Evolutionary conservation across 441 rosid species (phyloP).

Genomic region (Codiaeum variegatum): DNA sequence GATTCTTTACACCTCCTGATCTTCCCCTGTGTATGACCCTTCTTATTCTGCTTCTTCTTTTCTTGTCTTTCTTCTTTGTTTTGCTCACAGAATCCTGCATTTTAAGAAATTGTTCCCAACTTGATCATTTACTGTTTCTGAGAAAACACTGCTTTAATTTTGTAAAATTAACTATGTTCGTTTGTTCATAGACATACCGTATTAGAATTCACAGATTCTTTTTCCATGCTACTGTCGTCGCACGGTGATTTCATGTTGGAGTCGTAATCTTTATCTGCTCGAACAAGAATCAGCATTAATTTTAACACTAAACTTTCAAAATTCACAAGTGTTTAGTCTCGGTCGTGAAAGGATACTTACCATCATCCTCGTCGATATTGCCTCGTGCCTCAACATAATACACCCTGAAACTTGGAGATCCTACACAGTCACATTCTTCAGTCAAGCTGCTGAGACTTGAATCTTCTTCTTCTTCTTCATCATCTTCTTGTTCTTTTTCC

Average conservation of each 20-base stretch:
- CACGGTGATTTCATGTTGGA: neutral
- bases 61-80: constrained; percentile 33
- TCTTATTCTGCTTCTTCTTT: constrained; percentile 37
- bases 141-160: neutral
- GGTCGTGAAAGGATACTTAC: constrained; percentile 11
- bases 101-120: neutral
- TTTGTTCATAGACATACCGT: neutral
- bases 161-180: neutral
- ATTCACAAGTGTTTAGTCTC: neutral
- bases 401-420: constrained; percentile 77
- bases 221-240: neutral
- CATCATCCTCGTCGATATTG: constrained; percentile 26
- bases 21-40: constrained; percentile 33
- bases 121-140: neutral
- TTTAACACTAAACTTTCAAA: neutral
- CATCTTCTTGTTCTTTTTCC: constrained; percentile 10
- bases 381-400: constrained; percentile 42
- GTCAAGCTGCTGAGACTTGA: constrained; percentile 23
- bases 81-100: constrained; percentile 29
- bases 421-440: constrained; percentile 28
- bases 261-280: constrained; percentile 28
- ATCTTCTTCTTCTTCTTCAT: constrained; percentile 20
- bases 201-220: neutral
- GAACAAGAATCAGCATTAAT: neutral
- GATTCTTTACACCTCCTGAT: constrained; percentile 31